A percentile compares a stretch with the other conserved stretches of the same genome.
Evolutionary conservation across 2,329 filamentous ascomycete genomes (phyloP).

Genomic region (Pseudogymnoascus sp.): DNA sequence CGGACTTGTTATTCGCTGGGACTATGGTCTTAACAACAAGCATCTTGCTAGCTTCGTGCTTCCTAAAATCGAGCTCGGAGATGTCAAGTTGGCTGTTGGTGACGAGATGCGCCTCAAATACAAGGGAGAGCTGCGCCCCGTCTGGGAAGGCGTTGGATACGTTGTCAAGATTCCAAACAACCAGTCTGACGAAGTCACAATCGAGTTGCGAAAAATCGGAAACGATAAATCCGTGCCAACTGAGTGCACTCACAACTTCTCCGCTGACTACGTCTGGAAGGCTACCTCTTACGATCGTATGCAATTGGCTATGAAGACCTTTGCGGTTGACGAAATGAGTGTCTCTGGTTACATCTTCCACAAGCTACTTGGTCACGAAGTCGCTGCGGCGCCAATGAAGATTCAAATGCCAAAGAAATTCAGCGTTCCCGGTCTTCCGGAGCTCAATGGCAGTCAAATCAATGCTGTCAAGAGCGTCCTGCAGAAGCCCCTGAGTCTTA

Average conservation of each 20-base stretch:
- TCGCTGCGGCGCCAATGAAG: conserved; percentile 91
- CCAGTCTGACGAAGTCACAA: conserved; percentile 92
- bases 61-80: conserved; percentile 92
- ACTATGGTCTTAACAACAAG: conserved; percentile 93
- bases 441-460: conserved; percentile 92
- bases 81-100: conserved; percentile 94
- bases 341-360: conserved; percentile 99
- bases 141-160: conserved; percentile 97
- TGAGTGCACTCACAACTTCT: conserved; percentile 96
- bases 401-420: conserved; percentile 94
- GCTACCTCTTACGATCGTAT: conserved; percentile 98
- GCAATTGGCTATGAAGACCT: conserved; percentile 99
- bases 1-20: conserved; percentile 88
- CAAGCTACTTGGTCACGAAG: conserved; percentile 88
- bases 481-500: conserved; percentile 86
- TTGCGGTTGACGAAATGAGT: conserved; percentile 95
- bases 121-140: conserved; percentile 80
- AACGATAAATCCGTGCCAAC: conserved; percentile 95
- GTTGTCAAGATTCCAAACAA: conserved; percentile 99
- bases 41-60: conserved; percentile 91
- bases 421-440: conserved; percentile 85
- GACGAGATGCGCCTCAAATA: conserved; percentile 98
- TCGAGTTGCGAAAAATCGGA: conserved; percentile 87
- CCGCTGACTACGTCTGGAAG: conserved; percentile 98
- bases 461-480: conserved; percentile 93